Evolutionary conservation across 2,329 filamentous ascomycete genomes (phyloP), one percentile per base, ranked within the genome.

Genomic region (Trichoderma hamatum): DNA sequence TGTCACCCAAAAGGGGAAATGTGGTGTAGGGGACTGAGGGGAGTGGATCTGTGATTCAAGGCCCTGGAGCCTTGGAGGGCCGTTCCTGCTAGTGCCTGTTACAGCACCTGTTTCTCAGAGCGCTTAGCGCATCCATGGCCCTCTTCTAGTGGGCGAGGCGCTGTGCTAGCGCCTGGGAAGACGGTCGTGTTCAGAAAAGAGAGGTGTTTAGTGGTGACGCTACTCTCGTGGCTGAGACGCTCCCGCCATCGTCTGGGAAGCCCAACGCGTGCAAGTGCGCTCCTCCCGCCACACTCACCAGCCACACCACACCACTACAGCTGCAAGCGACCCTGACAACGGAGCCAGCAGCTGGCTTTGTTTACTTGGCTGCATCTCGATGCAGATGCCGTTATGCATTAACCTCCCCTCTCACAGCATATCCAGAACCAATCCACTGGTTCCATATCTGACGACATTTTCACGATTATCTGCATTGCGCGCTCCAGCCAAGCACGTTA

Each of bases 361-460:
- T 75, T 76, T 76, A 76, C 74, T 71, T 72, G 46, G 21, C 49
- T 49, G 21, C 36, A 32, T 61, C 30, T 26, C 49, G 36, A 32
- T 61, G 24, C 24, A 34, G 54, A 69, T 43, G 54, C 68, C 39
- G 34, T 67, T 67, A 30, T 58, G 51, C 52, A 58, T 67, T 28
- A 67, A 46, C 39, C 24, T n/a, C 51, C 60, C 46, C 54, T 51
- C 52, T 21, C 68, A 36, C 67, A 32, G 30, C 51, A 43, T 39
- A 49, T 36, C 24, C 61, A n/a, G 39, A 49, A 19, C 36, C 64
- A 54, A 46, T 55, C 43, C 61, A 61, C 34, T 34, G 60, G 46
- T 60, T 16, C 36, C 52, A 51, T 28, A 49, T 21, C 36, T 56
- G 34, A 21, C 62, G 28, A 46, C 16, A n/a, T 24, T n/a, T 39